These are phyloP conservation scores for Colletotrichum salicis DNA, from an alignment of 2,329 filamentous ascomycete genomes.

Conservation along the genomic window DNA sequence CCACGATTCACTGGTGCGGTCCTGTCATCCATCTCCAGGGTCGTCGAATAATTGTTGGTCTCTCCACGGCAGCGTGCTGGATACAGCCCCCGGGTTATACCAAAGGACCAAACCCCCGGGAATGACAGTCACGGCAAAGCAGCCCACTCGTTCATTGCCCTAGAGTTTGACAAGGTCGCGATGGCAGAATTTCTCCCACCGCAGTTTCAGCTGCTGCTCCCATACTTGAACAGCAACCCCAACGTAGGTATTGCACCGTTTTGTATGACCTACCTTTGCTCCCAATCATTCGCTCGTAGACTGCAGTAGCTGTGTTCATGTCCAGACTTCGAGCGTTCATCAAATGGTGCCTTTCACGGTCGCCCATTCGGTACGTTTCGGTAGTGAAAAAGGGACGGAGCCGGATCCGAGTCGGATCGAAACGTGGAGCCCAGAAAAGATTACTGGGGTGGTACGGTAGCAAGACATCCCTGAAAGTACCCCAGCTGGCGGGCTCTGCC, in stretches of 20 bases:
- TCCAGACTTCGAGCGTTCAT: neutral
- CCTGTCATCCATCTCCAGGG: neutral
- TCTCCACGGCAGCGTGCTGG: conserved; percentile 17
- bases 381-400: conserved; percentile 22
- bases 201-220: neutral
- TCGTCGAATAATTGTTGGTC: conserved; percentile 4
- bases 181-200: conserved; percentile 24
- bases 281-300: conserved; percentile 12
- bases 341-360: neutral
- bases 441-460: conserved; percentile 10
- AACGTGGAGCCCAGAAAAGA: conserved; percentile 24
- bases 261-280: conserved; percentile 5
- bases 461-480: conserved; percentile 21
- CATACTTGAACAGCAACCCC: conserved; percentile 5
- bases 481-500: conserved; percentile 36
- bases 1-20: conserved; percentile 15
- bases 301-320: neutral
- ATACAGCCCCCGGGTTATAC: neutral
- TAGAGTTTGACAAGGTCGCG: conserved; percentile 2
- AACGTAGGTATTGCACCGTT: conserved; percentile 9
- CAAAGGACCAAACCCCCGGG: conserved; percentile 27
- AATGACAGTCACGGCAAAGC: neutral
- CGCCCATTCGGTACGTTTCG: conserved; percentile 27
- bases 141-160: conserved; percentile 11
- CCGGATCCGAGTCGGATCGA: conserved; percentile 32